Evolutionary conservation across 108 stramenopile genomes (phyloP), one percentile per base, ranked within the genome.

Genomic region (Discostella stelligeroides): DNA sequence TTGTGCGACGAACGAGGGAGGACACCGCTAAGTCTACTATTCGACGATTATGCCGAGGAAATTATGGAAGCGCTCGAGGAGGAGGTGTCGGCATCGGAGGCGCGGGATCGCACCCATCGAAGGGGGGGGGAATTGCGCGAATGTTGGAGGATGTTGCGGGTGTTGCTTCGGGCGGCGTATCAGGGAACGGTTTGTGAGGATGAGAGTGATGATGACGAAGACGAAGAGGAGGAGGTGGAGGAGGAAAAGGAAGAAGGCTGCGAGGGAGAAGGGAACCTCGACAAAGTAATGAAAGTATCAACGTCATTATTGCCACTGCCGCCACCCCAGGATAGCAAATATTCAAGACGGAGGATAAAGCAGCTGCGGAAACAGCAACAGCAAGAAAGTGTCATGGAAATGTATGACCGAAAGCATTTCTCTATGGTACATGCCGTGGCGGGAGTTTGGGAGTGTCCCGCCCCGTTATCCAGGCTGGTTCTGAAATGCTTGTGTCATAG

Each of bases 31-130:
- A 72, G 55, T 42, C 48, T 84, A 15, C 49, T 84, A 5, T 67
- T 82, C 39, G 84, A 84, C 43, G 84, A 82, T 74, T 84, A 84
- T 42, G 79, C 75, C 27, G 80, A 84, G 50, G 84, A 84, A 56
- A 45, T 84, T 40, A 73, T 82, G 62, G 84, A 84, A 30, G 76
- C 68, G n/a, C 27, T 82, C 7, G 73, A 76, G 42, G 80, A 76
- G 23, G 76, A 72, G 40, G 62, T 66, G 30, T 34, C 59, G 11
- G 18, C 28, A 28, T 49, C 40, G 8, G 72, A 68, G 67, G 75
- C 54, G 28, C 28, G 63, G 27, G 57, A 60, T 1, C 28, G 58
- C 7, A 23, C 70, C n/a, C 46, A 57, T n/a, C 53, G 47, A 2
- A 55, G 71, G 59, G 84, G 75, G 9, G 84, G 84, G 15, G 79